These are phyloP conservation scores for Ganoderma lucidum DNA, from an alignment of 1,284 basidiomycete species.

Conservation along the genomic window DNA sequence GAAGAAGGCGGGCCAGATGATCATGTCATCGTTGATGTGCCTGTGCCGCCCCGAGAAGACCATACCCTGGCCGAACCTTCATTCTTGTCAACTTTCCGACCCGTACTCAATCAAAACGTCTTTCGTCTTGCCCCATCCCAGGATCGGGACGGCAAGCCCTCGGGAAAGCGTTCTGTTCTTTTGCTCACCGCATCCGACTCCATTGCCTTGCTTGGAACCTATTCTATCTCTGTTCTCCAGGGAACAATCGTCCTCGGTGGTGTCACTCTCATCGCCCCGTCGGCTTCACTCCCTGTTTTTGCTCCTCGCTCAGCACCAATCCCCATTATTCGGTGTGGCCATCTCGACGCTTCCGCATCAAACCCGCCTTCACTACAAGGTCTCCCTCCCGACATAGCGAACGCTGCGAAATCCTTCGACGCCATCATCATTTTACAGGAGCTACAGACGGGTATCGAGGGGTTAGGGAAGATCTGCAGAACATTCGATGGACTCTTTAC, in stretches of 20 bases:
- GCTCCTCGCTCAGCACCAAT: conserved; percentile 75
- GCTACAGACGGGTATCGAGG: conserved; percentile 64
- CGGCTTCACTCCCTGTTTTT: conserved; percentile 56
- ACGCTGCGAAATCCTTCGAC: conserved; percentile 25
- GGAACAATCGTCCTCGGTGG: conserved; percentile 65
- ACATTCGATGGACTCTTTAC: conserved; percentile 68
- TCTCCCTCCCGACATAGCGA: conserved; percentile 27
- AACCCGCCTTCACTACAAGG: neutral
- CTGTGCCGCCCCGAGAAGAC: neutral
- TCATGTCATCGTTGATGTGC: conserved; percentile 16
- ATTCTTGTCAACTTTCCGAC: conserved; percentile 54
- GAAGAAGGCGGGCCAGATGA: conserved; percentile 49
- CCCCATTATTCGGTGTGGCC: conserved; percentile 56
- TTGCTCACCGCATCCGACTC: conserved; percentile 55
- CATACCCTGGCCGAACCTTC: conserved; percentile 14
- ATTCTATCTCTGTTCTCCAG: conserved; percentile 59
- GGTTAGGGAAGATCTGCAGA: conserved; percentile 66
- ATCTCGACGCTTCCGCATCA: conserved; percentile 12
- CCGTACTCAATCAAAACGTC: conserved; percentile 51
- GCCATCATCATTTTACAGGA: conserved; percentile 64
- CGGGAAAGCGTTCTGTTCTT: conserved; percentile 45
- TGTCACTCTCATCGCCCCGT: conserved; percentile 52
- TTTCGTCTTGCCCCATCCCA: conserved; percentile 45
- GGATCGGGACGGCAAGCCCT: conserved; percentile 34
- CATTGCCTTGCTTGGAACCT: conserved; percentile 66